These are phyloP conservation scores for Arthroderma sp. DNA, from an alignment of 2,329 filamentous ascomycete species.

Conservation along the genomic window DNA sequence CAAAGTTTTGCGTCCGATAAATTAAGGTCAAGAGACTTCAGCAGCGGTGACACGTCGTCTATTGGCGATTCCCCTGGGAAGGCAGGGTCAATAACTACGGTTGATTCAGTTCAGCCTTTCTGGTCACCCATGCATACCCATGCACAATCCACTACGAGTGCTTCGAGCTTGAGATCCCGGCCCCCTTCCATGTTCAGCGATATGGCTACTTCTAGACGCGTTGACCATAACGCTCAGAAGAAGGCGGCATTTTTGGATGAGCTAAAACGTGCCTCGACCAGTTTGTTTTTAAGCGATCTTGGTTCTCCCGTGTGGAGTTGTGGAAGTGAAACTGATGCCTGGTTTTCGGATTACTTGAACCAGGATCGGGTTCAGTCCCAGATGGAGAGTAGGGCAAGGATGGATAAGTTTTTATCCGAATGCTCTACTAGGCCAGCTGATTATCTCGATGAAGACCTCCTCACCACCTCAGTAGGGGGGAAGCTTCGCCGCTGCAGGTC, in stretches of 20 bases:
- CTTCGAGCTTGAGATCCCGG: slow-evolving; percentile 42
- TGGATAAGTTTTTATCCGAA: slow-evolving; percentile 27
- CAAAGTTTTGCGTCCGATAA: slow-evolving; percentile 58
- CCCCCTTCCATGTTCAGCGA: slow-evolving; percentile 31
- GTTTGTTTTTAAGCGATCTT: slow-evolving; percentile 76
- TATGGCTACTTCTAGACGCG: slow-evolving; percentile 20
- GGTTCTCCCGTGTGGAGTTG: slow-evolving; percentile 73
- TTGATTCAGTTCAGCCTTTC: slow-evolving; percentile 66
- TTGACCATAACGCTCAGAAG: slow-evolving; percentile 42
- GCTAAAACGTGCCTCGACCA: slow-evolving; percentile 66
- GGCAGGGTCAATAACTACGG: slow-evolving; percentile 57
- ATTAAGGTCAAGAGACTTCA: slow-evolving; percentile 45
- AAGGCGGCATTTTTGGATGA: slow-evolving; percentile 68
- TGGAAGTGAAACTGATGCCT: slow-evolving; percentile 84
- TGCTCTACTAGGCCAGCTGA: slow-evolving; percentile 10
- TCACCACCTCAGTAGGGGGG: not conserved
- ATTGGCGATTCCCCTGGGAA: slow-evolving; percentile 45
- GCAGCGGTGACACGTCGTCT: slow-evolving; percentile 48
- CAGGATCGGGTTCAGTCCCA: slow-evolving; percentile 32
- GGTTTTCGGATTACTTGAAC: slow-evolving; percentile 52
- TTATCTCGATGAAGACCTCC: not conserved
- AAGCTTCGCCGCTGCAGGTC: slow-evolving; percentile 23
- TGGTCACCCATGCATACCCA: slow-evolving; percentile 76
- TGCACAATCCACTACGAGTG: slow-evolving; percentile 49
- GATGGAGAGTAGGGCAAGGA: slow-evolving; percentile 26